phyloP scores from a whole-genome alignment of 805 yeast genomes.

The Wickerhamiella musiphila region DNA sequence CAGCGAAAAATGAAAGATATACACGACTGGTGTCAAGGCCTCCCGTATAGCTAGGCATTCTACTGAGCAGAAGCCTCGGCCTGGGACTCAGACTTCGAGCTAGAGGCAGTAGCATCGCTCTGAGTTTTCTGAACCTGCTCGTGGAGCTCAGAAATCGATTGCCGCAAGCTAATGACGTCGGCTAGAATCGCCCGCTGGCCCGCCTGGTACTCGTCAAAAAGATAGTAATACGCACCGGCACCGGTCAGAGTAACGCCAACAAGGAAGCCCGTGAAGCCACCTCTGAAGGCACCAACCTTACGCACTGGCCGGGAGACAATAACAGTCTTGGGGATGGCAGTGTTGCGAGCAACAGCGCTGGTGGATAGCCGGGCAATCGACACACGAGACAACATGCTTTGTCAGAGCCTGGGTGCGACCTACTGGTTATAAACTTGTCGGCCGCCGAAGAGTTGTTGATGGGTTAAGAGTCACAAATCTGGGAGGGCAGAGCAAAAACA shows the following conservation, averaged over 20 bases:
- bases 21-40: no score
- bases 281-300: conserved; percentile 15
- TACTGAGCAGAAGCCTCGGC: no score
- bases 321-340: neutral
- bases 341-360: neutral
- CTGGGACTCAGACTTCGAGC: neutral
- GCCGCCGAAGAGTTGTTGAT: no score
- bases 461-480: no score
- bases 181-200: conserved; percentile 57
- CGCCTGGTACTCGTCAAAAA: conserved; percentile 58
- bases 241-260: conserved; percentile 64
- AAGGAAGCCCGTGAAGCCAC: conserved; percentile 52
- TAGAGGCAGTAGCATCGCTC: neutral
- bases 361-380: conserved; percentile 1
- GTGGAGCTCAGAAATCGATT: conserved; percentile 49
- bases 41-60: no score
- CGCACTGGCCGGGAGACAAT: conserved; percentile 2
- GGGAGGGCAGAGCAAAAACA: no score
- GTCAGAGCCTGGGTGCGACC: conserved; percentile 3
- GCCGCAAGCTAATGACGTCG: conserved; percentile 56
- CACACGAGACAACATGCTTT: conserved; percentile 3
- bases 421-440: no score
- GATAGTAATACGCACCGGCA: conserved; percentile 56
- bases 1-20: no score
- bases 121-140: conserved; percentile 30